Evolutionary conservation across 306 rosid species (phyloP).

Genomic region (Hippophae rhamnoides): DNA sequence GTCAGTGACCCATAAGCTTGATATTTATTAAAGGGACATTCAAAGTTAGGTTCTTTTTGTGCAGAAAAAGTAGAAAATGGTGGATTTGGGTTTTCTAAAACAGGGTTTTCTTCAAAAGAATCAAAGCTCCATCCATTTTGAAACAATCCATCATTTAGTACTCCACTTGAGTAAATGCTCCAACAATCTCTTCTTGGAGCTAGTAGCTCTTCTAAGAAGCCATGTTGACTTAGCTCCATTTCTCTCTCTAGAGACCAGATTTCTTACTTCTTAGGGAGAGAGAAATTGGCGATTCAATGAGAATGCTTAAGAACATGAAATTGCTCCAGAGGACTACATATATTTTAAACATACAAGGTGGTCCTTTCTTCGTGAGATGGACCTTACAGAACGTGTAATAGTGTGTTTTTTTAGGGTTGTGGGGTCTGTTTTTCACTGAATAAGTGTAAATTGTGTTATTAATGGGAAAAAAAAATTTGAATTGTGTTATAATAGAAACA

Average conservation of each 20-base stretch:
- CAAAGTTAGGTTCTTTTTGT: conserved; percentile 50
- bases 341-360: conserved; percentile 13
- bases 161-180: conserved; percentile 47
- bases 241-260: conserved; percentile 5
- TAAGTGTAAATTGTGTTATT: conserved; percentile 4
- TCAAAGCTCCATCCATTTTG: conserved; percentile 56
- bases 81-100: conserved; percentile 34
- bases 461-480: not conserved
- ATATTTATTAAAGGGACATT: conserved; percentile 32
- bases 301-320: conserved; percentile 20
- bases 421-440: not conserved
- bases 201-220: conserved; percentile 71
- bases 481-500: too few species aligned
- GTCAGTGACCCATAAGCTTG: conserved; percentile 33
- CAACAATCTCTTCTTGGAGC: conserved; percentile 69
- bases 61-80: conserved; percentile 46
- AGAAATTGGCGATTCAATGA: conserved; percentile 4
- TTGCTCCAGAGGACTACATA: not conserved
- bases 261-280: conserved; percentile 10
- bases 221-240: conserved; percentile 87
- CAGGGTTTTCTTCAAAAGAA: conserved; percentile 48
- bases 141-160: conserved; percentile 38
- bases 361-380: conserved; percentile 9
- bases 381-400: conserved; percentile 27
- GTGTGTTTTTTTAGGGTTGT: not conserved